Percentiles rank a stretch among this genome's conserved stretches.
Conservation (phyloP, 108 stramenopile species). For the Schizochytrium sp. region DNA sequence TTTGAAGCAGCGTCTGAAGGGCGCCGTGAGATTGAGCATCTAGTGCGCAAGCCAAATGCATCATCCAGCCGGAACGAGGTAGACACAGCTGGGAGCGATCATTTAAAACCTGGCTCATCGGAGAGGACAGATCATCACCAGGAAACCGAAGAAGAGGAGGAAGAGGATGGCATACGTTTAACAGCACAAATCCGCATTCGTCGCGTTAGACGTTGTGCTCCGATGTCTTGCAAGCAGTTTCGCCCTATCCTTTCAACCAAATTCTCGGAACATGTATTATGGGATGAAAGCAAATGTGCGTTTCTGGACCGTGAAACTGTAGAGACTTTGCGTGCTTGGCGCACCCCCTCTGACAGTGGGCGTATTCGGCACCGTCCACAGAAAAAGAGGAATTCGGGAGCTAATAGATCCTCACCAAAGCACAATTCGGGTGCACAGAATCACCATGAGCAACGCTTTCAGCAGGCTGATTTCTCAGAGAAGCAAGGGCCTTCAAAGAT, state of each 20-base stretch:
- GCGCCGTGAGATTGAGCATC: constrained; percentile 46
- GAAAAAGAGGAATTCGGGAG: neutral
- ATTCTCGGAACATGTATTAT: neutral
- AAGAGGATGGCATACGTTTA: neutral
- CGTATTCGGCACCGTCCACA: neutral
- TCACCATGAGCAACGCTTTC: too few relatives aligned
- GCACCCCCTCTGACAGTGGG: neutral
- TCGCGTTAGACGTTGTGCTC: constrained; percentile 38
- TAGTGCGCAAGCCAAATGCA: neutral
- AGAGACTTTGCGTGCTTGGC: neutral
- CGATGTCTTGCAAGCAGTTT: neutral
- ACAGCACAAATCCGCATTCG: constrained; percentile 45
- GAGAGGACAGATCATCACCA: neutral
- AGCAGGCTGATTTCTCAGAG: too few relatives aligned
- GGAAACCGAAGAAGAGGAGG: neutral
- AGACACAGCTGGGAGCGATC: too few relatives aligned
- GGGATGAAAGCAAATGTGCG: neutral
- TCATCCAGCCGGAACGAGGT: too few relatives aligned
- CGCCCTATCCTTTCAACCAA: neutral
- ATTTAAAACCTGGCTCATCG: too few relatives aligned
- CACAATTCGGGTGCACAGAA: too few relatives aligned
- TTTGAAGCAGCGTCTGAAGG: constrained; percentile 56
- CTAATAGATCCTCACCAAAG: too few relatives aligned
- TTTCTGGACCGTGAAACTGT: neutral
- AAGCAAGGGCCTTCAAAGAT: too few relatives aligned